Evolutionary conservation across 352 stramenopile species (phyloP).

Genomic region (Blastocystis sp.): DNA sequence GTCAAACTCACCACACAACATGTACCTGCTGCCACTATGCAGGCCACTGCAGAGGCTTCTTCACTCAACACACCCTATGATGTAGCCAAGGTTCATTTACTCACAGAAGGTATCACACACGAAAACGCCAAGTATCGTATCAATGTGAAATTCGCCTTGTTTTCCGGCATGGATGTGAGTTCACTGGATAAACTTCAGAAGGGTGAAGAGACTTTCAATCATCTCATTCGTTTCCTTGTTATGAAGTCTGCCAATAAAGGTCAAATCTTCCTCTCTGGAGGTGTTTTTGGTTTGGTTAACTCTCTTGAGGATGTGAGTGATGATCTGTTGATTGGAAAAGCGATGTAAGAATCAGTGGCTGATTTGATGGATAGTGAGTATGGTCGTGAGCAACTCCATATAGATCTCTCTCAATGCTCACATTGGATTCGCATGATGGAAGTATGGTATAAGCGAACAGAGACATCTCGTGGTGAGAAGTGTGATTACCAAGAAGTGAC

Average conservation of each 20-base stretch:
- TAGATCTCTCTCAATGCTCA: constrained; percentile 16
- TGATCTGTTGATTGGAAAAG: constrained; percentile 27
- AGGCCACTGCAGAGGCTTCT: not conserved
- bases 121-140: constrained; percentile 9
- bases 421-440: constrained; percentile 60
- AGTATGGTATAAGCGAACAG: constrained; percentile 34
- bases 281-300: not conserved
- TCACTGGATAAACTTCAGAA: not conserved
- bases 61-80: not conserved
- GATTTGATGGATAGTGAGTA: not conserved
- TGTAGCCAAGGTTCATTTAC: not conserved
- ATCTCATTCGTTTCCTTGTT: constrained; percentile 39
- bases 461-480: constrained; percentile 25
- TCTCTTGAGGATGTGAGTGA: not conserved
- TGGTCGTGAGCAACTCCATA: not conserved
- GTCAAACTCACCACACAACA: not conserved
- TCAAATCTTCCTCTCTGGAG: constrained; percentile 50
- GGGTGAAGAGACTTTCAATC: constrained; percentile 12
- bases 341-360: not conserved
- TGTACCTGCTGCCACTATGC: not conserved
- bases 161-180: constrained; percentile 29
- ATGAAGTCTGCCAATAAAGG: constrained; percentile 22
- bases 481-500: constrained; percentile 54
- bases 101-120: not conserved
- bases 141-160: constrained; percentile 54